Base-by-base conservation (phyloP, 345 rosid species). In the Salix suchowensis region DNA sequence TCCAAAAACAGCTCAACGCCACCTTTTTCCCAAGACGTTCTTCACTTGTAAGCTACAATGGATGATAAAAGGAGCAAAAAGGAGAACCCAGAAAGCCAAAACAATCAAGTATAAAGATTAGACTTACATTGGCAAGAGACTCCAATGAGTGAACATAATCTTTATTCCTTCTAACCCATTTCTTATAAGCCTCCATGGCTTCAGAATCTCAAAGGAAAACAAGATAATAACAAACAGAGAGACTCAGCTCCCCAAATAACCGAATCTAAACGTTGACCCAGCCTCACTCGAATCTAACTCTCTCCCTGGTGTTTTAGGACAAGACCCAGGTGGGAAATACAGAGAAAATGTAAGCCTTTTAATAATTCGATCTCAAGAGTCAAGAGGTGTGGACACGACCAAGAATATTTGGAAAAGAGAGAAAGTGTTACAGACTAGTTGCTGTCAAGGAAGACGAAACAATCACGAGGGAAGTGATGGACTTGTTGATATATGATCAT, bases 91-190 rank as follows among this genome's bases (percentile, higher is more conserved):
- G 2, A 58, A 26, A 18, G 37, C 26, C 48, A 60, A 62, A 70
- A 46, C 42, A 21, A 44, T 13, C 48, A 48, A 77, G 42, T 23
- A 44, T 18, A 69, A 16, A 1, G 30, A 60, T 2, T 13, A n/a
- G 15, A 44, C 92, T 92, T 87, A 96, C 99, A 83, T 89, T 94
- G 77, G 97, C 97, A 76, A 96, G 87, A 71, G 99, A 94, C 80
- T 95, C 94, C 73, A 96, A 76, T 40, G 98, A 91, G 84, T 91
- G 95, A 34, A 94, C 97, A 81, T 88, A 89, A 76, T 90, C 99
- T 85, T 81, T 89, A 74, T 94, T 96, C 76, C 84, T 91, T 84
- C 95, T 88, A 65, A 96, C 91, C 98, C 99, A 94, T 72, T 82
- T 82, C 91, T 88, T 93, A 80, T 96, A 96, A 73, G 89, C 91